Percentiles rank a stretch among this genome's conserved stretches.
Evolutionary conservation across 1,139 yeast genomes (phyloP).

Genomic region (Taiozyma sp.): DNA sequence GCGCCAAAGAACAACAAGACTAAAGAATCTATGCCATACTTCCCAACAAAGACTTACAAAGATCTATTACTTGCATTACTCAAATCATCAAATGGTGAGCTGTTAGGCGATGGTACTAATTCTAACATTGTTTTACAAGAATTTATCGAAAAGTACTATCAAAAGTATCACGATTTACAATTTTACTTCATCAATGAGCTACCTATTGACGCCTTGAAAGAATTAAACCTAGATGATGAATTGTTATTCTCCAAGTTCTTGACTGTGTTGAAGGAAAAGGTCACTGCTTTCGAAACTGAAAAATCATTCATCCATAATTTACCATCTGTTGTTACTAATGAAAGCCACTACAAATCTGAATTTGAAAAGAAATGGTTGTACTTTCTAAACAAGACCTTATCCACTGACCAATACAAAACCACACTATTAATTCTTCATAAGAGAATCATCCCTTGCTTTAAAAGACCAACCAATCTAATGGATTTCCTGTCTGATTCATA

Average conservation of each 20-base stretch:
- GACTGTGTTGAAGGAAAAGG: slow-evolving; percentile 29
- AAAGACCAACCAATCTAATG: slow-evolving; percentile 79
- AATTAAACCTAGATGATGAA: slow-evolving; percentile 5
- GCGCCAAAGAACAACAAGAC: slow-evolving; percentile 35
- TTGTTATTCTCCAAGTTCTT: slow-evolving; percentile 31
- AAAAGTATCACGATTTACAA: slow-evolving; percentile 58
- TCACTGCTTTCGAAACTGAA: slow-evolving; percentile 20
- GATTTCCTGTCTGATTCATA: slow-evolving; percentile 91
- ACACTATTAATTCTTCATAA: slow-evolving; percentile 71
- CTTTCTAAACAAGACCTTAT: slow-evolving; percentile 43
- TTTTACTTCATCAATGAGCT: slow-evolving; percentile 51
- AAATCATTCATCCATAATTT: slow-evolving; percentile 40
- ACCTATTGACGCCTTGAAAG: slow-evolving; percentile 19
- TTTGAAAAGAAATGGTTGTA: slow-evolving; percentile 68
- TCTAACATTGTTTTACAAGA: slow-evolving; percentile 54
- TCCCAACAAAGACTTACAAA: slow-evolving; percentile 54
- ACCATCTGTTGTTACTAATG: slow-evolving; percentile 50
- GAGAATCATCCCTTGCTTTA: slow-evolving; percentile 74
- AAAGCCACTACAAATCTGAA: slow-evolving; percentile 51
- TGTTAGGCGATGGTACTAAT: slow-evolving; percentile 41
- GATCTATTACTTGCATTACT: slow-evolving; percentile 42
- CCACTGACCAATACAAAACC: slow-evolving; percentile 57
- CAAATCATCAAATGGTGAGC: slow-evolving; percentile 33
- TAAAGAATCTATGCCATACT: slow-evolving; percentile 43
- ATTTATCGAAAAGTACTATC: slow-evolving; percentile 50